Base-by-base conservation (phyloP, 1,284 basidiomycete species). In the Rhodotorula mucilaginosa region DNA sequence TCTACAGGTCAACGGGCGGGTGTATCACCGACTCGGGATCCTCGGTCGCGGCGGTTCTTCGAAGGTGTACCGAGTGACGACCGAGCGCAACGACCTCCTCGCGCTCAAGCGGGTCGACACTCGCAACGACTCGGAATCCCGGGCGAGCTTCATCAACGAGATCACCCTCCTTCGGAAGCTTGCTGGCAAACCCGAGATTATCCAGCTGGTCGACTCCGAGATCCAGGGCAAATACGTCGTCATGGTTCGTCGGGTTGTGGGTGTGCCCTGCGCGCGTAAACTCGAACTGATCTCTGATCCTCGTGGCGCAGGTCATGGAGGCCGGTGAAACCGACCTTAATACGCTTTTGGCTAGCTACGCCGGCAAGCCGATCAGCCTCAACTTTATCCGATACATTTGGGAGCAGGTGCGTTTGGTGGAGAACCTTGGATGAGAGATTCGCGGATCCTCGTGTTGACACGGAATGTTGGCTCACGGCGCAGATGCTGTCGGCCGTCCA, bases 401-500 rank as follows among this genome's bases (percentile, higher is more conserved):
- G 92, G 91, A 96, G 79, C 94, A 97, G 87, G 93, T 91, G 19
- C 54, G 65, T 39, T n/a, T 26, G 39, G 39, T 44, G 39, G 39
- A 44, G 10, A 44, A 44, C 12, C 39, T 44, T 16, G 34, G 26
- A n/a, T 21, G 26, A 44, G 19, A 29, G 34, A 5, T 34, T 48
- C 47, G 54, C 48, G 26, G 18, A 8, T 44, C 39, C 39, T 44
- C 26, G 26, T 44, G 39, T 44, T 44, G 10, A 44, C 39, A 10
- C 34, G 39, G 10, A 44, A 21, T 21, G 16, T 6, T 21, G 48
- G 31, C 39, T 39, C 49, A 23, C 49, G 2, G 5, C 16, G 48
- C 76, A 96, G 93, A 97, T 97, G 92, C 83, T 97, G 61, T 89
- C 96, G 84, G 93, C 94, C 0, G 94, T 97, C 15, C 91, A 96